Percentiles rank a stretch among this genome's conserved stretches.
Evolutionary conservation across 805 yeast species (phyloP).

Genomic region (Candida odintsovae): DNA sequence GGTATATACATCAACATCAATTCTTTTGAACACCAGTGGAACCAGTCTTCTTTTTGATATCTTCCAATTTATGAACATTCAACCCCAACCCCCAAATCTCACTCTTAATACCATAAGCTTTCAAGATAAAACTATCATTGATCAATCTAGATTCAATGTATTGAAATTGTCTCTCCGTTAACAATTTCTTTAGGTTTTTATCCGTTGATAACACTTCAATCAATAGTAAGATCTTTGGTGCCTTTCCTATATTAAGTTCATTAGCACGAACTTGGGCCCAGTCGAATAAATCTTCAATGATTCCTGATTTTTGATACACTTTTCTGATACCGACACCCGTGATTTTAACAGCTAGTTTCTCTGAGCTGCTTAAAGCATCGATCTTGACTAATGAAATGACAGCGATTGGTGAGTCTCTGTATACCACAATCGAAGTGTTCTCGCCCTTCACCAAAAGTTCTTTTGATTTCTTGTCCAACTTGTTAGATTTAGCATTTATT

Average conservation of each 20-base stretch:
- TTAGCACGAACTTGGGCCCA: conserved; percentile 51
- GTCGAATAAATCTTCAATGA: conserved; percentile 55
- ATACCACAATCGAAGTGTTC: conserved; percentile 50
- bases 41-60: conserved; percentile 13
- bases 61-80: conserved; percentile 15
- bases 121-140: conserved; percentile 10
- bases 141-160: conserved; percentile 22
- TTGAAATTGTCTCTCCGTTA: conserved; percentile 39
- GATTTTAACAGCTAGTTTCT: conserved; percentile 44
- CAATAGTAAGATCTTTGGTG: conserved; percentile 31
- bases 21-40: conserved; percentile 16
- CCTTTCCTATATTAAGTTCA: conserved; percentile 30
- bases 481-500: conserved; percentile 19
- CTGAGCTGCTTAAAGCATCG: conserved; percentile 35
- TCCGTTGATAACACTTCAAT: conserved; percentile 53
- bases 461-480: conserved; percentile 16
- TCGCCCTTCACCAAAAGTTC: conserved; percentile 32
- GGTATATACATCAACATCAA: not conserved
- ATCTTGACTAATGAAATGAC: conserved; percentile 40
- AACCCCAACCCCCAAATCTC: conserved; percentile 23
- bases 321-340: conserved; percentile 59
- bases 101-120: conserved; percentile 12
- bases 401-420: conserved; percentile 71
- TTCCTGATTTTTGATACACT: conserved; percentile 60
- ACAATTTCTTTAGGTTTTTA: conserved; percentile 28